These are phyloP conservation scores for Daldinia childiae DNA, from an alignment of 495 filamentous ascomycete genomes.

Conservation along the genomic window DNA sequence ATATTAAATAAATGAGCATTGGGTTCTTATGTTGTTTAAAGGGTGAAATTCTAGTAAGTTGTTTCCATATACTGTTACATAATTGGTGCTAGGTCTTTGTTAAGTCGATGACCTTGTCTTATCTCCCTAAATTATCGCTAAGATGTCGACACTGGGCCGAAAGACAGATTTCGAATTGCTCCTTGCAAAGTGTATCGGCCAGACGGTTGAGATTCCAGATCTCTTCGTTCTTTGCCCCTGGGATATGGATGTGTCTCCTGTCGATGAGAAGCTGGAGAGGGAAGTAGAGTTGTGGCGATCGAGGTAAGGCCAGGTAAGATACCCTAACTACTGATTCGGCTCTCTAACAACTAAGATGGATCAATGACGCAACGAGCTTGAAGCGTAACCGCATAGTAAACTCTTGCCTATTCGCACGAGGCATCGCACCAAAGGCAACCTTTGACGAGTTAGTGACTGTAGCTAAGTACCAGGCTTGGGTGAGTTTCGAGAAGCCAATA, in stretches of 20 bases:
- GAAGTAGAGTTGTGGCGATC: slow-evolving; percentile 25
- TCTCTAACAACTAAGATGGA: slow-evolving; percentile 20
- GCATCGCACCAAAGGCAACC: neutral
- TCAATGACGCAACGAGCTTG: slow-evolving; percentile 14
- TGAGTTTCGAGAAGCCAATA: neutral
- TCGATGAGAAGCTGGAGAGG: slow-evolving; percentile 2
- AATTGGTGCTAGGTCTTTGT: neutral
- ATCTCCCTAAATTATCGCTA: neutral
- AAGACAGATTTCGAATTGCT: slow-evolving; percentile 14
- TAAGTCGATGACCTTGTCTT: neutral
- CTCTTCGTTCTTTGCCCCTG: slow-evolving; percentile 23
- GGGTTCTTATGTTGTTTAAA: neutral
- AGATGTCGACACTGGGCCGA: neutral
- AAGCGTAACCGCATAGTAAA: slow-evolving; percentile 19
- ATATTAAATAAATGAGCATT: no score
- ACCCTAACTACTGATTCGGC: neutral
- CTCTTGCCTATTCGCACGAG: slow-evolving; percentile 22
- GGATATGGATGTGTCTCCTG: slow-evolving; percentile 1
- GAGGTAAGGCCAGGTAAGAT: neutral
- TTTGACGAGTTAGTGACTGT: slow-evolving; percentile 9
- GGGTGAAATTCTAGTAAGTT: neutral
- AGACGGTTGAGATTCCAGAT: slow-evolving; percentile 17
- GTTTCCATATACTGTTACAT: neutral
- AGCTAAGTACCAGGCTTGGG: slow-evolving; percentile 19
- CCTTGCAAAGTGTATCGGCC: slow-evolving; percentile 22